Evolutionary conservation across 306 rosid species (phyloP).

Genomic region (Purshia tridentata): DNA sequence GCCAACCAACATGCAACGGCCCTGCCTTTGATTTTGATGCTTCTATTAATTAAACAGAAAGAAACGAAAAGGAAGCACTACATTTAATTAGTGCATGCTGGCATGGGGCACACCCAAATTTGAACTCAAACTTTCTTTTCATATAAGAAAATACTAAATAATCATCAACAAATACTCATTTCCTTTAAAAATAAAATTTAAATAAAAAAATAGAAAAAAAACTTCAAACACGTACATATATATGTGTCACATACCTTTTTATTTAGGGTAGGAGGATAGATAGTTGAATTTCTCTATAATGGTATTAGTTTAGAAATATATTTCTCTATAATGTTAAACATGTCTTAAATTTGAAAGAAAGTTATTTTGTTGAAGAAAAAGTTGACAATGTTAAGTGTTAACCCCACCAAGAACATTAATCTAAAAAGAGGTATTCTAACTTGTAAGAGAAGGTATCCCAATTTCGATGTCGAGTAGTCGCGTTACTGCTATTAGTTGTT

Average conservation of each 20-base stretch:
- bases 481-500: conserved; percentile 4
- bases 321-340: too few species aligned
- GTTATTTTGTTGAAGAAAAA: neutral
- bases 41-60: neutral
- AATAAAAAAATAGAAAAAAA: too few species aligned
- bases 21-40: conserved; percentile 12
- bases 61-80: neutral
- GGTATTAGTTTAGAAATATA: too few species aligned
- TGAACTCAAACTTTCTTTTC: too few species aligned
- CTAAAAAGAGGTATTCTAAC: neutral
- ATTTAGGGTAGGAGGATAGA: too few species aligned
- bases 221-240: too few species aligned
- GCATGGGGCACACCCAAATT: conserved; percentile 8
- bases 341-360: too few species aligned
- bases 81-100: conserved; percentile 5
- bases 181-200: too few species aligned
- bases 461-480: conserved; percentile 36
- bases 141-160: too few species aligned
- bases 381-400: neutral
- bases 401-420: conserved; percentile 7
- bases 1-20: conserved; percentile 21
- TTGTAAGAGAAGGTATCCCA: conserved; percentile 2
- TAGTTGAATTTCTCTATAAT: too few species aligned
- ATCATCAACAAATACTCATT: too few species aligned
- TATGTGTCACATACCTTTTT: too few species aligned